Base-by-base conservation (phyloP, 192 early-diverging fungal species). In the Spizellomyces sp. region DNA sequence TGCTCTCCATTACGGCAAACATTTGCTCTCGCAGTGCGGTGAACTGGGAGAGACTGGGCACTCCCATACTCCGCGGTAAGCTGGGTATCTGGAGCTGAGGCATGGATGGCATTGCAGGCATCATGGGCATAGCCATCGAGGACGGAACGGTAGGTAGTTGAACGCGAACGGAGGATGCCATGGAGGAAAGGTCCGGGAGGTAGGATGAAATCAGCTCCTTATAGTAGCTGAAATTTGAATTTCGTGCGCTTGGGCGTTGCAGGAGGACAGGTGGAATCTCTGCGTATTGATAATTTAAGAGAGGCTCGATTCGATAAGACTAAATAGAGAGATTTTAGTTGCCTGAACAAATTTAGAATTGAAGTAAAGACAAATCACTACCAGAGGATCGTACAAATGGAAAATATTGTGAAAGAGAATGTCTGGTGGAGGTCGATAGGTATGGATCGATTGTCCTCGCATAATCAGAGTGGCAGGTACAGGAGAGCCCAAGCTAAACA, bases 401-500 rank as follows among this genome's bases (percentile, higher is more conserved):
- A 85, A 85, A 9, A 85, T 44, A 74, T 85, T 85, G 50, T 75
- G 77, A 58, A 75, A 79, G n/a, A 67, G 9, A n/a, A 74, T 77
- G 21, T 58, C 68, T 12, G 48, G 12, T 5, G 77, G 77, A 43
- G 79, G 71, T 43, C 52, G 12, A 62, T 81, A 84, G 0, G 46
- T 43, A 17, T 65, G 7, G n/a, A 66, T 45, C 8, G 45, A 42
- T 62, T 81, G 79, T 0, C 84, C 84, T 9, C 84, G 58, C 78
- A 80, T 80, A 44, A 83, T 71, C 48, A 85, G 27, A 17, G 81
- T 81, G 9, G 84, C 81, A 14, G 58, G 58, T 6, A 85, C 46
- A n/a, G 81, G 84, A 5, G 81, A 77, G n/a, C 84, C 84, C 36
- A 85, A 61, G 9, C 62, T 73, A 57, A 85, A 79, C 10, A 83